Conservation (phyloP, 106 monocot genomes). For the Allium sativum region DNA sequence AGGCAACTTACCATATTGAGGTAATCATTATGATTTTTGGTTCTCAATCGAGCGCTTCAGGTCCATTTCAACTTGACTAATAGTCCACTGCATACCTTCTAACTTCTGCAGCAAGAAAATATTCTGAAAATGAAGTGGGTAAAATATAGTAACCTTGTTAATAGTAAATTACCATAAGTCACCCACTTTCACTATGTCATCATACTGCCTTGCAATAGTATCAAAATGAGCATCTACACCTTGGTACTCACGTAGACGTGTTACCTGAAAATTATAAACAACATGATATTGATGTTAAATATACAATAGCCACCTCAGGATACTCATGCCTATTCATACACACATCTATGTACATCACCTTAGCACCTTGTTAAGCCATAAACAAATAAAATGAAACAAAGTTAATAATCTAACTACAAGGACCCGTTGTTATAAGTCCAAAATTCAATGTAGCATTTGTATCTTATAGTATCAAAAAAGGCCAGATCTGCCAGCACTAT, state of each 20-base stretch:
- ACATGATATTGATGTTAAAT: no score
- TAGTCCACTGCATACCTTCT: conserved; percentile 93
- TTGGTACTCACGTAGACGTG: conserved; percentile 96
- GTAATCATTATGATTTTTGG: conserved; percentile 12
- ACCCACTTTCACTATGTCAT: conserved; percentile 78
- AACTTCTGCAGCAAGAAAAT: conserved; percentile 73
- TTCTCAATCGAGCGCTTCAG: conserved; percentile 60
- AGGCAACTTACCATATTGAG: background rate
- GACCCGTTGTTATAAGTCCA: no score
- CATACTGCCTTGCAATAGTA: conserved; percentile 86
- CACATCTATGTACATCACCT: no score
- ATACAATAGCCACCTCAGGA: no score
- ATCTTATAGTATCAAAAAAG: no score
- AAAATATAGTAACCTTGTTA: background rate
- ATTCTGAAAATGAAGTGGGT: conserved; percentile 1
- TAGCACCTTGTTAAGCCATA: no score
- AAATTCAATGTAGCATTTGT: no score
- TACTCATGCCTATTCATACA: no score
- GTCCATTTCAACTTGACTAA: conserved; percentile 94
- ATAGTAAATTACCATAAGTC: conserved; percentile 1
- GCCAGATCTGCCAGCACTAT: no score
- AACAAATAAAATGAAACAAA: no score
- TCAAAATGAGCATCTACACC: conserved; percentile 99
- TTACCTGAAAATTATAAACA: no score
- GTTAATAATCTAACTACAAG: no score